phyloP scores from a whole-genome alignment of 2,329 filamentous ascomycete genomes.

The Remersonia thermophila region DNA sequence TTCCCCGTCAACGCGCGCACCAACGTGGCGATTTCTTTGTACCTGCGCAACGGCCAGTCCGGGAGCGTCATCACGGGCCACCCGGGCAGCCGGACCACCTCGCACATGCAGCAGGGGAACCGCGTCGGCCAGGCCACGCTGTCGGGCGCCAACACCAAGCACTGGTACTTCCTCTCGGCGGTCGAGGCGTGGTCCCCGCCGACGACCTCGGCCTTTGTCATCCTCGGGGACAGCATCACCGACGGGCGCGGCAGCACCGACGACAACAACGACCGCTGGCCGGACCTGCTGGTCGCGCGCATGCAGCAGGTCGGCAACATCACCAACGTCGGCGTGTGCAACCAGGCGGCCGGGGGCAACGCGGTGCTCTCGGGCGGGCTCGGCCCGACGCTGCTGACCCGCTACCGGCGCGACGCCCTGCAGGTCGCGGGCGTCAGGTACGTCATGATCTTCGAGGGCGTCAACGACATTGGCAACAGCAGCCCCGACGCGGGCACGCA shows the following conservation, averaged over 20 bases:
- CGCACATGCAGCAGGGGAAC: slow-evolving; percentile 47
- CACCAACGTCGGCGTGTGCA: slow-evolving; percentile 42
- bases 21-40: slow-evolving; percentile 46
- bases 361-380: slow-evolving; percentile 48
- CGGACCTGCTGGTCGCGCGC: slow-evolving; percentile 40
- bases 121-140: slow-evolving; percentile 37
- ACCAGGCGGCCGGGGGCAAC: slow-evolving; percentile 60
- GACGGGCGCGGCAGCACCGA: slow-evolving; percentile 52
- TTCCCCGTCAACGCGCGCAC: slow-evolving; percentile 37
- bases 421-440: slow-evolving; percentile 44
- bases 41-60: slow-evolving; percentile 42
- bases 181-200: slow-evolving; percentile 43
- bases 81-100: slow-evolving; percentile 51
- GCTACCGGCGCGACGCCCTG: slow-evolving; percentile 53
- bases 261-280: slow-evolving; percentile 50
- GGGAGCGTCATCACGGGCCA: slow-evolving; percentile 49
- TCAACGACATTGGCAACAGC: slow-evolving; percentile 53
- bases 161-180: slow-evolving; percentile 48
- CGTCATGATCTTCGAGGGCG: slow-evolving; percentile 54
- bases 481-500: slow-evolving; percentile 34
- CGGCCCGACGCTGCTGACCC: slow-evolving; percentile 46
- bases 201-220: slow-evolving; percentile 32
- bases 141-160: slow-evolving; percentile 25
- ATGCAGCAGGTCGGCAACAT: slow-evolving; percentile 37
- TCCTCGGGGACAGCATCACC: slow-evolving; percentile 55